phyloP scores from a whole-genome alignment of 495 filamentous ascomycete species.

The Tuber magnatum region DNA sequence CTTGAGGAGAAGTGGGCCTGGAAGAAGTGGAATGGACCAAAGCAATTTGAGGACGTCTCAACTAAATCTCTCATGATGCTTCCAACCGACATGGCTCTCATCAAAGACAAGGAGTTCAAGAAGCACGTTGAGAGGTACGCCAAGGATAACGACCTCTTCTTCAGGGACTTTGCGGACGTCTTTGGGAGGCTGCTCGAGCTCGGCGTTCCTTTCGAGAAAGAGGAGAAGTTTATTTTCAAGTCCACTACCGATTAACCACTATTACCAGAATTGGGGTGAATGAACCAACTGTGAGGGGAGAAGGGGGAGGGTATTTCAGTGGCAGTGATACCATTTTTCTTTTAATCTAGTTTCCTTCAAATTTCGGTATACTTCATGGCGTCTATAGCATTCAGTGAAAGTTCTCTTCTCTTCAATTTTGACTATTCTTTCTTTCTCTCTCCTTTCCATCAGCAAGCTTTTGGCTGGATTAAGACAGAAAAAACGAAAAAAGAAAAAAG shows the following conservation, averaged over 20 bases:
- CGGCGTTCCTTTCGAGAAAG: constrained; percentile 77
- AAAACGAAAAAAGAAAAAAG: neutral
- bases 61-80: constrained; percentile 95
- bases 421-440: neutral
- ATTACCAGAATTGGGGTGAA: neutral
- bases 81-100: constrained; percentile 77
- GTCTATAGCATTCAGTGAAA: neutral
- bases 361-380: neutral
- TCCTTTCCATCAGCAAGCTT: neutral
- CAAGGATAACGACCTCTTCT: constrained; percentile 84
- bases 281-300: neutral
- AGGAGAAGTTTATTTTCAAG: constrained; percentile 73
- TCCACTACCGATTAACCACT: constrained; percentile 45
- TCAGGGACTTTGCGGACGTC: constrained; percentile 80
- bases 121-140: constrained; percentile 82
- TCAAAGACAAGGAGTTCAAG: constrained; percentile 84
- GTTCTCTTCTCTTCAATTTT: neutral
- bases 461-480: neutral
- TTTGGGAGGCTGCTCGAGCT: constrained; percentile 82
- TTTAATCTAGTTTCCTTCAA: neutral
- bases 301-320: neutral
- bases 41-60: constrained; percentile 58
- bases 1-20: constrained; percentile 85
- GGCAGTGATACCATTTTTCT: constrained; percentile 3
- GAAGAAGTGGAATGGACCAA: constrained; percentile 90